These are phyloP conservation scores for Rhipidocladum racemiflorum DNA, from an alignment of 176 grass and related monocot species.

Conservation along the genomic window DNA sequence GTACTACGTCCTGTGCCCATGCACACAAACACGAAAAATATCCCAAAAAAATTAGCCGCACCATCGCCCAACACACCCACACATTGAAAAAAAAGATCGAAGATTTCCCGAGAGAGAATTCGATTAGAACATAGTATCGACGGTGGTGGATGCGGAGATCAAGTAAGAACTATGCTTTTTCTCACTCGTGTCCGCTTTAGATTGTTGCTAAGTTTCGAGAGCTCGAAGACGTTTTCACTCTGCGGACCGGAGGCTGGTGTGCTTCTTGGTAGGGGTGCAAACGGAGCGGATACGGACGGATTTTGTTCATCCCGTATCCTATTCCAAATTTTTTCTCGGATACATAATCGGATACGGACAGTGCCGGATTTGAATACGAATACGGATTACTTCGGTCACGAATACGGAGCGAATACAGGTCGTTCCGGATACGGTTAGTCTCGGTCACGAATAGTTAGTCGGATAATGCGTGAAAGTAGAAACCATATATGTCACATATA, in stretches of 20 bases:
- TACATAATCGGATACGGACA: no score
- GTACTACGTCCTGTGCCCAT: constrained; percentile 65
- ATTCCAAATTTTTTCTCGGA: no score
- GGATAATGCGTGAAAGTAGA: no score
- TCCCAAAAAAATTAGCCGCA: background rate
- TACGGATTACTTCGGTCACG: no score
- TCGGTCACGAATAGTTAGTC: no score
- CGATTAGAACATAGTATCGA: constrained; percentile 59
- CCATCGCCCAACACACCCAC: background rate
- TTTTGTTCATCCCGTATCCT: no score
- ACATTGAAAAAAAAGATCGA: constrained; percentile 1
- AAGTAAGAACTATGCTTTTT: background rate
- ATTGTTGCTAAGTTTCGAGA: background rate
- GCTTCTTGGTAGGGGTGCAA: constrained; percentile 40
- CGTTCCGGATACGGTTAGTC: no score
- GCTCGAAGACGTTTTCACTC: background rate
- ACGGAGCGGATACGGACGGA: no score
- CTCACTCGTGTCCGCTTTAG: background rate
- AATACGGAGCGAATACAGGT: no score
- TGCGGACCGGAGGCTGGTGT: background rate
- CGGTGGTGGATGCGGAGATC: background rate
- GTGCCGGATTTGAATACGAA: no score
- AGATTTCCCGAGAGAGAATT: background rate
- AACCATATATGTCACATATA: no score
- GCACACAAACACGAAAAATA: background rate